Conservation (phyloP, 2,329 filamentous ascomycete genomes). For the Atkinsonella texensis region DNA sequence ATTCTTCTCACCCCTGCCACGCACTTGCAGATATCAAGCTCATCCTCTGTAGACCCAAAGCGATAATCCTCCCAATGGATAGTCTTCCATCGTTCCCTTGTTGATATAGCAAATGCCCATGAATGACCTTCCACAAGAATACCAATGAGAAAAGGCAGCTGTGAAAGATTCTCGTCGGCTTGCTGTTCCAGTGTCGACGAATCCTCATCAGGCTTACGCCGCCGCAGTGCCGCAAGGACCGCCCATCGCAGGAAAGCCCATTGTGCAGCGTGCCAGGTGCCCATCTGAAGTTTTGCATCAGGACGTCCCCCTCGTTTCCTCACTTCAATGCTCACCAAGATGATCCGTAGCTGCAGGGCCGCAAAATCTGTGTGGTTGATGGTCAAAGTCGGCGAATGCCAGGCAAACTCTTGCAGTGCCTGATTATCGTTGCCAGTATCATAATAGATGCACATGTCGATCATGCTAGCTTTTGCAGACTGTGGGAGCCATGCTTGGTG, state of each 20-base stretch:
- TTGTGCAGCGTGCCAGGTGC: constrained; percentile 3
- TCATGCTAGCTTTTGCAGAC: not conserved
- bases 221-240: not conserved
- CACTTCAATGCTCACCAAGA: constrained; percentile 5
- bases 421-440: not conserved
- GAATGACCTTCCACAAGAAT: not conserved
- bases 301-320: not conserved
- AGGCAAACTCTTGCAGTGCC: not conserved
- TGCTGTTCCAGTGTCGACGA: not conserved
- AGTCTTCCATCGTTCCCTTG: not conserved
- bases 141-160: not conserved
- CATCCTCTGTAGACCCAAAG: constrained; percentile 1
- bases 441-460: not conserved
- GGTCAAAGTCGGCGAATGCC: not conserved
- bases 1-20: constrained; percentile 1
- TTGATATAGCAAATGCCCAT: not conserved
- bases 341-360: constrained; percentile 1
- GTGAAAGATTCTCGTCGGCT: not conserved
- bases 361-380: constrained; percentile 4
- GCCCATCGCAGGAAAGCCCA: constrained; percentile 4
- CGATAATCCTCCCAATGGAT: constrained; percentile 2
- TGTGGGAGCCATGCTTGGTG: not conserved
- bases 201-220: not conserved
- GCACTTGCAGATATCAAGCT: not conserved
- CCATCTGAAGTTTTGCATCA: constrained; percentile 5